Conservation (phyloP, 2,329 filamentous ascomycete species). For the Aaosphaeria pasadenensis region DNA sequence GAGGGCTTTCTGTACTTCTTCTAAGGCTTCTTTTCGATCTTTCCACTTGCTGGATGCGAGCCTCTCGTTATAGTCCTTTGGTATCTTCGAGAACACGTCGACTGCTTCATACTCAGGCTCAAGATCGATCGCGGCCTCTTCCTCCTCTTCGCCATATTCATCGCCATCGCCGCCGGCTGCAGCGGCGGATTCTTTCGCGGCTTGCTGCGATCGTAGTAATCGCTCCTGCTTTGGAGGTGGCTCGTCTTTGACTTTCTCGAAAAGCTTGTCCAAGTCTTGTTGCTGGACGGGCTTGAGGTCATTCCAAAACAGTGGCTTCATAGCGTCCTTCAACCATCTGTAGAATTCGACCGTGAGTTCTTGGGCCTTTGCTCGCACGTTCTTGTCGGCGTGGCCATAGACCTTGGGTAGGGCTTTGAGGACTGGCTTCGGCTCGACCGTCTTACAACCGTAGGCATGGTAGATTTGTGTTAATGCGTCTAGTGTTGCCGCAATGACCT, state of each 20-base stretch:
- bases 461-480: conserved; percentile 78
- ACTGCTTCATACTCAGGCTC: conserved; percentile 70
- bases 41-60: conserved; percentile 96
- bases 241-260: conserved; percentile 89
- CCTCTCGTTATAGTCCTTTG: conserved; percentile 77
- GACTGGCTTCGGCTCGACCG: conserved; percentile 87
- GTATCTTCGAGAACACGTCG: conserved; percentile 78
- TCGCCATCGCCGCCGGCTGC: conserved; percentile 54
- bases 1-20: conserved; percentile 70
- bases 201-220: conserved; percentile 84
- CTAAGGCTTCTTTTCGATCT: conserved; percentile 90
- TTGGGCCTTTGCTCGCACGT: conserved; percentile 90
- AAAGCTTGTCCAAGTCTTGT: conserved; percentile 86
- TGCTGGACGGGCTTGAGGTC: conserved; percentile 96
- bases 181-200: conserved; percentile 69
- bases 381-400: conserved; percentile 97
- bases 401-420: conserved; percentile 85
- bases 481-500: conserved; percentile 75
- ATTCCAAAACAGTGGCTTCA: conserved; percentile 97
- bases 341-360: conserved; percentile 92
- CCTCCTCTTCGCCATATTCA: conserved; percentile 48
- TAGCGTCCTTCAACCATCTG: conserved; percentile 93
- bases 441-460: conserved; percentile 92
- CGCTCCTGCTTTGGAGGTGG: conserved; percentile 85
- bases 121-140: conserved; percentile 68